These are phyloP conservation scores for Lathyrus sativus DNA, from an alignment of 306 rosid genomes.

Conservation along the genomic window DNA sequence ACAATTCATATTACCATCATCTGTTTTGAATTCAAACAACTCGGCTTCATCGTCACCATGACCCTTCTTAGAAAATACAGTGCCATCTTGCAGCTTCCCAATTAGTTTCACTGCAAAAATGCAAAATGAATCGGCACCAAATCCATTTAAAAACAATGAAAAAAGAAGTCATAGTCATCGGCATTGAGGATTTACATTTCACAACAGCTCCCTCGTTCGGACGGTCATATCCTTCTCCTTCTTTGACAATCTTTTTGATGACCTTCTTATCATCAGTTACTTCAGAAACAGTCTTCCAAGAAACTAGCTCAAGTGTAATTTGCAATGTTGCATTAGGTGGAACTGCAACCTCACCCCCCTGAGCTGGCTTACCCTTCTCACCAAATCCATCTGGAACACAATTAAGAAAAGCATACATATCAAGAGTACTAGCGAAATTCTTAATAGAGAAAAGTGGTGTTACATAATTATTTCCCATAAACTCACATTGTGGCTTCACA, in stretches of 20 bases:
- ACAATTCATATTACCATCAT: constrained; percentile 61
- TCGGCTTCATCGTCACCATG: constrained; percentile 60
- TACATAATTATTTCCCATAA: background rate
- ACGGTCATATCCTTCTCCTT: constrained; percentile 89
- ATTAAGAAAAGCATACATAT: background rate
- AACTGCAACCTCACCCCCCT: constrained; percentile 65
- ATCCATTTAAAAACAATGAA: background rate
- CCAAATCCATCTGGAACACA: constrained; percentile 79
- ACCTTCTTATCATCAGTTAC: constrained; percentile 86
- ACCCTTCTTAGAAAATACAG: constrained; percentile 67
- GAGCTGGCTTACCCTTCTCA: constrained; percentile 70
- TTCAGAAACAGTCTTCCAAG: constrained; percentile 90
- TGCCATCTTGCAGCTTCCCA: constrained; percentile 92
- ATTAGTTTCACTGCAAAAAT: constrained; percentile 61
- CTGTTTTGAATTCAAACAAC: constrained; percentile 75
- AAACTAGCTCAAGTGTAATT: constrained; percentile 74
- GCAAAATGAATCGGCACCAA: background rate
- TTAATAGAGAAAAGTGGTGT: background rate
- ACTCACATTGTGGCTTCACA: constrained; percentile 86
- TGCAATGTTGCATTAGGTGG: constrained; percentile 78
- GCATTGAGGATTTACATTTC: constrained; percentile 45
- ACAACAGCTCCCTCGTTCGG: constrained; percentile 89
- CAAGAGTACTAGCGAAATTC: background rate
- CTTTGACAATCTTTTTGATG: constrained; percentile 74
- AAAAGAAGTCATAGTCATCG: no score